Evolutionary conservation across 495 filamentous ascomycete species (phyloP).

Genomic region (Penicillium arizonense): DNA sequence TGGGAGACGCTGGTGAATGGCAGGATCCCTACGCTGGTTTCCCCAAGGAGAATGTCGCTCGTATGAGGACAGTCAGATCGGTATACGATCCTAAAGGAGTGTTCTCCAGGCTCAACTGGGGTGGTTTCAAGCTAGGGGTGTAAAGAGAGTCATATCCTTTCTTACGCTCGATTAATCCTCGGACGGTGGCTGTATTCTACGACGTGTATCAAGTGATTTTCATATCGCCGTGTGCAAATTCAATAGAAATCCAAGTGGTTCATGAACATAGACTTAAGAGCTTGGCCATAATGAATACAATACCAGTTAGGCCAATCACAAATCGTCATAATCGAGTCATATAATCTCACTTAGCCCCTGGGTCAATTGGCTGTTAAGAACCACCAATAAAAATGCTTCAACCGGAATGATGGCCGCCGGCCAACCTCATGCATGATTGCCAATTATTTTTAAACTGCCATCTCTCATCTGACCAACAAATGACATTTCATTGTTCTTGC

Average conservation of each 20-base stretch:
- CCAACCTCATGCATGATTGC: not conserved
- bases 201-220: no score
- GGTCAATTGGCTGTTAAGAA: not conserved
- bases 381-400: not conserved
- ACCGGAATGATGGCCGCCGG: not conserved
- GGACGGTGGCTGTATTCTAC: no score
- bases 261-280: no score
- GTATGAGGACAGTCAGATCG: conserved; percentile 29
- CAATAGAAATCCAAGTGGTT: no score
- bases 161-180: no score
- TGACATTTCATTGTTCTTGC: not conserved
- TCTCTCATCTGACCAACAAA: not conserved
- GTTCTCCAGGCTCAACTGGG: conserved; percentile 25
- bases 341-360: no score
- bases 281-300: no score
- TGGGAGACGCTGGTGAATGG: conserved; percentile 40
- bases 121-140: conserved; percentile 27
- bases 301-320: no score
- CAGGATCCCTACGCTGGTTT: conserved; percentile 42
- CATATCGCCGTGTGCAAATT: no score
- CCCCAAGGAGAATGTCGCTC: conserved; percentile 29
- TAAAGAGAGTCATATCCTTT: not conserved
- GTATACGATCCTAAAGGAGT: conserved; percentile 33
- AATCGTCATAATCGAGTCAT: no score
- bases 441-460: not conserved